A percentile compares a stretch with the other conserved stretches of the same genome.
Conservation (phyloP, 1,284 basidiomycete genomes). For the Volvariella surrecta region DNA sequence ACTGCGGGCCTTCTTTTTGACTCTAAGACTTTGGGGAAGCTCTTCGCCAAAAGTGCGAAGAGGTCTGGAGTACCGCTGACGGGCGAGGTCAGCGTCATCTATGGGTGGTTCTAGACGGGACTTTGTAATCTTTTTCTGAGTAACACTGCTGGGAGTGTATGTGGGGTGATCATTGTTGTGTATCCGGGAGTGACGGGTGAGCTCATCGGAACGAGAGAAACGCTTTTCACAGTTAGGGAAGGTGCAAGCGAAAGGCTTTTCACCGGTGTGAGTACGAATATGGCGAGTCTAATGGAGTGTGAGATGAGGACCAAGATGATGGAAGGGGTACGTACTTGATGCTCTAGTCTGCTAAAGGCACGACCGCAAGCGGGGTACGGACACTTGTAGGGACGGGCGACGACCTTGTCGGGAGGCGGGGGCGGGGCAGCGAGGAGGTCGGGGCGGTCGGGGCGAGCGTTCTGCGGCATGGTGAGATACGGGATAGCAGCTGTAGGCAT, state of each 20-base stretch:
- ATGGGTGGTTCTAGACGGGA: constrained; percentile 9
- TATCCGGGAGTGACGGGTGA: constrained; percentile 93
- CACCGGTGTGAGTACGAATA: constrained; percentile 96
- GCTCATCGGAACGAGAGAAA: constrained; percentile 94
- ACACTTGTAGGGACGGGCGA: constrained; percentile 88
- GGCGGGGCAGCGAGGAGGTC: not conserved
- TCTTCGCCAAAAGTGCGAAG: constrained; percentile 1
- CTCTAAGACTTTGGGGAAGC: constrained; percentile 18
- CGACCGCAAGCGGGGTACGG: constrained; percentile 87
- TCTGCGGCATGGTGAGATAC: not conserved
- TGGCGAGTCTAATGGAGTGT: constrained; percentile 86
- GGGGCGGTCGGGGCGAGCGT: not conserved
- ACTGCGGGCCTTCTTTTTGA: constrained; percentile 70
- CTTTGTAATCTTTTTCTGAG: constrained; percentile 14
- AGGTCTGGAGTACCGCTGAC: not conserved
- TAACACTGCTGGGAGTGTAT: constrained; percentile 5
- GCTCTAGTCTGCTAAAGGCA: constrained; percentile 87
- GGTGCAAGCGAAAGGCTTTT: constrained; percentile 93
- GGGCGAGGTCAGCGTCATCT: constrained; percentile 8
- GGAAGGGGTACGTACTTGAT: constrained; percentile 59
- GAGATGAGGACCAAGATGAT: constrained; percentile 12
- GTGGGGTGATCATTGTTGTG: constrained; percentile 54
- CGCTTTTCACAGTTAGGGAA: constrained; percentile 96
- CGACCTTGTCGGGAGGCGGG: constrained; percentile 36
- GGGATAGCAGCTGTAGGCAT: not conserved